Evolutionary conservation across 1,139 yeast genomes (phyloP).

Genomic region (Zygotorulaspora mrakii): DNA sequence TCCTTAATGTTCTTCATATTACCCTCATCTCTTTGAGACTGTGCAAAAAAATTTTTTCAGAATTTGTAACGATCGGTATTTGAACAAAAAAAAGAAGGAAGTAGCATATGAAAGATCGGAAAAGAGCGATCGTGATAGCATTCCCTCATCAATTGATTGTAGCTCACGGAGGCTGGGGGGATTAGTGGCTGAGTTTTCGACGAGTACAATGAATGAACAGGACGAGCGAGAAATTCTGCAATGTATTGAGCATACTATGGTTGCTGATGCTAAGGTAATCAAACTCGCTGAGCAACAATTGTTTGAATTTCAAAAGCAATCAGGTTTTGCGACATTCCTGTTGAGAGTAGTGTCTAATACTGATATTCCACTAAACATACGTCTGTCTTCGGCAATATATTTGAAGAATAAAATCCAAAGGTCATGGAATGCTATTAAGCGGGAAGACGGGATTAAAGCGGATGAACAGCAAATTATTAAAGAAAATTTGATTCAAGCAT

Average conservation of each 20-base stretch:
- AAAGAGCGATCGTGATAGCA: not conserved
- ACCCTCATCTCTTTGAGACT: not conserved
- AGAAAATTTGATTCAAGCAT: slow-evolving; percentile 48
- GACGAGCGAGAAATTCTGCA: slow-evolving; percentile 60
- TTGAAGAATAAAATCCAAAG: slow-evolving; percentile 60
- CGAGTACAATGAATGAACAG: slow-evolving; percentile 4
- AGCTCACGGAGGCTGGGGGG: not conserved
- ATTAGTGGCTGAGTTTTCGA: not conserved
- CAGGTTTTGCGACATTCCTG: slow-evolving; percentile 57
- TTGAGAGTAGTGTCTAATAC: slow-evolving; percentile 51
- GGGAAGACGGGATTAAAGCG: slow-evolving; percentile 45
- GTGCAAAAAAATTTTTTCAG: not conserved
- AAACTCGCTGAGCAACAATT: slow-evolving; percentile 68
- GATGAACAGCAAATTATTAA: slow-evolving; percentile 54
- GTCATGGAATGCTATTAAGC: slow-evolving; percentile 47
- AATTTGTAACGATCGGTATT: not conserved
- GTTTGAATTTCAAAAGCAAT: slow-evolving; percentile 49
- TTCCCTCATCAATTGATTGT: not conserved
- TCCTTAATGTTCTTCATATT: not conserved
- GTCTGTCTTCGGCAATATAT: slow-evolving; percentile 62
- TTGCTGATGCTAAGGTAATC: slow-evolving; percentile 61
- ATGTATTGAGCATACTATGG: slow-evolving; percentile 77
- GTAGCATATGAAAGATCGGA: not conserved
- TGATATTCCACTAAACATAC: slow-evolving; percentile 46
- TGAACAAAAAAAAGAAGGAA: not conserved